Base-by-base conservation (phyloP, 2,329 filamentous ascomycete genomes). In the Claviceps maximensis region DNA sequence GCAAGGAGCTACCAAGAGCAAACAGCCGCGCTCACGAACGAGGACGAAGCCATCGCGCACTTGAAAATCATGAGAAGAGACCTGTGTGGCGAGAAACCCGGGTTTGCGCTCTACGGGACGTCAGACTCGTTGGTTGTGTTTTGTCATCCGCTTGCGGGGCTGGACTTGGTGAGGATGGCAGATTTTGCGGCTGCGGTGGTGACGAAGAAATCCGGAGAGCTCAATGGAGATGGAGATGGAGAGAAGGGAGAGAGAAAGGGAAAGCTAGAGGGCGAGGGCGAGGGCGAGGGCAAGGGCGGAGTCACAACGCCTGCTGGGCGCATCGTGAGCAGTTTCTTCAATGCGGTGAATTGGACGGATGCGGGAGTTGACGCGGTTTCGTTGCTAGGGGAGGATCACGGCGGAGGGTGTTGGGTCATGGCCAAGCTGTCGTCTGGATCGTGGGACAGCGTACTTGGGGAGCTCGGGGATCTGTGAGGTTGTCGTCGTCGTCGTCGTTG, bases 1-100 rank as follows among this genome's bases (percentile, higher is more conserved):
- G 69, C 68, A 2, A 46, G n/a, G 12, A 15, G 5, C 17, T 48
- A 51, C 36, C 47, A 33, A 3, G 47, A 50, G 33, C 48, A 54
- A 7, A n/a, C 38, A 7, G 41, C 47, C 13, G 47, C 33, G 3
- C 15, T 50, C n/a, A 50, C 40, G 21, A 29, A 19, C 36, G 47
- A 50, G 31, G 52, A 53, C 27, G 47, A 53, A n/a, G 47, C 33
- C 15, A 8, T 50, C 6, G 52, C 52, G n/a, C 49, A 50, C 7
- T 3, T 50, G 12, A 49, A 47, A 10, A 17, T 27, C 10, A 25
- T 42, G 27, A 40, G 52, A 2, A 19, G 19, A 2, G 47, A 53
- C 19, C 29, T 53, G 13, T 23, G 29, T 7, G 33, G 23, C 4
- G 47, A 50, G 19, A 50, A 46, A 40, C 47, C 47, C 4, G 29